Conservation (phyloP, 768 basidiomycete species). For the Calocera cornea region DNA sequence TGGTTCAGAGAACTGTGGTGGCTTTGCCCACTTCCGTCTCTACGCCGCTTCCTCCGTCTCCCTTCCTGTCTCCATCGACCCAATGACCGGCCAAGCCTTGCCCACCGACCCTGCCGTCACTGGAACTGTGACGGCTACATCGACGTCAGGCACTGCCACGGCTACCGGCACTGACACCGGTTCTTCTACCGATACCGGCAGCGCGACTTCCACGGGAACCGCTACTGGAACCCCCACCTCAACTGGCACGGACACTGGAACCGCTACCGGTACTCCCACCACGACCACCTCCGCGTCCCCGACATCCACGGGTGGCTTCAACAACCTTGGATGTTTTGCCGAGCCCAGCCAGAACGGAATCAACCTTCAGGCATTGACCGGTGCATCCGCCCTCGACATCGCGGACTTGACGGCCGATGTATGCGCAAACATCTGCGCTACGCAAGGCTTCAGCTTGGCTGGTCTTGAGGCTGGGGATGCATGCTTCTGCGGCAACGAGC, state of each 20-base stretch:
- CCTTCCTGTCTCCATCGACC: not conserved
- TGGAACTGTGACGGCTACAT: not conserved
- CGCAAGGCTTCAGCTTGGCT: not conserved
- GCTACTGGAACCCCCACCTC: not conserved
- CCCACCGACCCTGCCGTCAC: not conserved
- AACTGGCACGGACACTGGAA: not conserved
- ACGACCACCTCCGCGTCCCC: not conserved
- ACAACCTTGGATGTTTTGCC: not conserved
- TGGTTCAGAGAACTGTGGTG: not conserved
- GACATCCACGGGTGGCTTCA: not conserved
- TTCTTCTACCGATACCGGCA: not conserved
- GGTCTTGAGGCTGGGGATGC: conserved; percentile 4
- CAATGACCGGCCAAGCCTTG: not conserved
- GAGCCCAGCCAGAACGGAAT: not conserved
- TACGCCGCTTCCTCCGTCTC: not conserved
- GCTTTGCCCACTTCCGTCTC: not conserved
- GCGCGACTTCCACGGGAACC: not conserved
- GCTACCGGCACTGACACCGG: not conserved
- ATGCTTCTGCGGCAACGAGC: conserved; percentile 6
- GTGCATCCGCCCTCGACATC: not conserved
- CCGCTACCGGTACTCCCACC: not conserved
- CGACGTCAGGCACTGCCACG: not conserved
- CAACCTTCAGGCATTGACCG: not conserved
- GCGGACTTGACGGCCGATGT: not conserved
- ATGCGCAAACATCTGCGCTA: not conserved